Base-by-base conservation (phyloP, 78 protist species). In the Chrysochromulina parva region DNA sequence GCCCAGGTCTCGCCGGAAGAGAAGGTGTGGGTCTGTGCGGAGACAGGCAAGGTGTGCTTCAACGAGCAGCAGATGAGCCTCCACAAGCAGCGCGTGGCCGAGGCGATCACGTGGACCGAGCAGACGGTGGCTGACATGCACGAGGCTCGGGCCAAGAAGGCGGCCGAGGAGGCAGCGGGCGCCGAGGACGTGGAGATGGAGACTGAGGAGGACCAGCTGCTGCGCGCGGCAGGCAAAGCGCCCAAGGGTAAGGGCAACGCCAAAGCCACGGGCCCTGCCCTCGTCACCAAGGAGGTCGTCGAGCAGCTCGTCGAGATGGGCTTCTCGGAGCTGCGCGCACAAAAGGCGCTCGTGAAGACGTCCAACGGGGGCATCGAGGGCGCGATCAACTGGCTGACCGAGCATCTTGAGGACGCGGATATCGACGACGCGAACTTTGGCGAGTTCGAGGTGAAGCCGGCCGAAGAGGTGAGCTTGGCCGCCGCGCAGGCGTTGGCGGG, bases 261-360 rank as follows among this genome's bases (percentile, higher is more conserved):
- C 55, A 52, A 48, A 48, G 16, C 1, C 53, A 4, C 80, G 14
- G 52, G 54, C 19, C 84, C 84, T 11, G 2, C 57, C 38, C 13
- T 28, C 55, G 54, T 74, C n/a, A 48, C 55, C 53, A 74, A 74
- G 84, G 84, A 74, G 84, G 3, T 13, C 24, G n/a, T 74, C 10
- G 84, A 74, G n/a, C 84, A 74, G 84, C 84, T 74, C n/a, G 10
- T 74, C n/a, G 84, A 74, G 84, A 74, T 74, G 84, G 84, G 84
- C 84, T 74, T 74, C 84, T 11, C 84, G 55, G 22, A 74, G 84
- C 84, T 48, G 84, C 84, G 84, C 0, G 84, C 84, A 19, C 22
- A 74, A 26, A 74, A 74, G 84, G 84, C 84, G 22, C 84, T 74
- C 57, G 55, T 74, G n/a, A 47, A 48, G 20, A 74, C 84, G n/a